Conservation (phyloP, 1,284 basidiomycete species). For the Golubevia pallescens region DNA sequence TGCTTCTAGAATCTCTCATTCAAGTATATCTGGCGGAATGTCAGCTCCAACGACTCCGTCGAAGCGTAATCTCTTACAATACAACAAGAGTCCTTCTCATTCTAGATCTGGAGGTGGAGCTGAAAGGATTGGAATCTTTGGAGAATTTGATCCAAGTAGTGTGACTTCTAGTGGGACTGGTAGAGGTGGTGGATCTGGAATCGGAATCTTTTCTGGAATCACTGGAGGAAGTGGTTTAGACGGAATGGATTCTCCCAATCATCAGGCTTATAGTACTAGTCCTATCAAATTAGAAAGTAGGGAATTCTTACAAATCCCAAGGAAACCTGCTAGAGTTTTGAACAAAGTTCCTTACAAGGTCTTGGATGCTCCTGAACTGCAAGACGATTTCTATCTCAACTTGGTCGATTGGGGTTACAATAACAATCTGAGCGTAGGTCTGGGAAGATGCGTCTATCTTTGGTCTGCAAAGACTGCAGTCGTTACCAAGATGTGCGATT, state of each 20-base stretch:
- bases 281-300: slow-evolving; percentile 86
- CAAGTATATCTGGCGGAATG: slow-evolving; percentile 33
- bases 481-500: slow-evolving; percentile 92
- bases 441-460: slow-evolving; percentile 89
- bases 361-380: slow-evolving; percentile 90
- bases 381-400: slow-evolving; percentile 97
- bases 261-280: slow-evolving; percentile 86
- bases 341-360: slow-evolving; percentile 97
- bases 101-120: slow-evolving; percentile 36
- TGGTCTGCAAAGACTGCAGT: slow-evolving; percentile 94
- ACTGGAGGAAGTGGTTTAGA: slow-evolving; percentile 64
- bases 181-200: slow-evolving; percentile 1
- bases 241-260: slow-evolving; percentile 70
- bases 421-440: slow-evolving; percentile 90
- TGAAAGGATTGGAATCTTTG: slow-evolving; percentile 1
- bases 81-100: slow-evolving; percentile 13
- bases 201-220: slow-evolving; percentile 20
- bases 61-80: not conserved
- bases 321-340: slow-evolving; percentile 79
- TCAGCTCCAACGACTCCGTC: slow-evolving; percentile 57
- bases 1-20: slow-evolving; percentile 13
- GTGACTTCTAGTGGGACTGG: not conserved
- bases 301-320: slow-evolving; percentile 81
- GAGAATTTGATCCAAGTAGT: not conserved
- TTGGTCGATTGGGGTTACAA: slow-evolving; percentile 96